These are phyloP conservation scores for Debaryomyces maramus DNA, from an alignment of 805 yeast species.

Conservation along the genomic window DNA sequence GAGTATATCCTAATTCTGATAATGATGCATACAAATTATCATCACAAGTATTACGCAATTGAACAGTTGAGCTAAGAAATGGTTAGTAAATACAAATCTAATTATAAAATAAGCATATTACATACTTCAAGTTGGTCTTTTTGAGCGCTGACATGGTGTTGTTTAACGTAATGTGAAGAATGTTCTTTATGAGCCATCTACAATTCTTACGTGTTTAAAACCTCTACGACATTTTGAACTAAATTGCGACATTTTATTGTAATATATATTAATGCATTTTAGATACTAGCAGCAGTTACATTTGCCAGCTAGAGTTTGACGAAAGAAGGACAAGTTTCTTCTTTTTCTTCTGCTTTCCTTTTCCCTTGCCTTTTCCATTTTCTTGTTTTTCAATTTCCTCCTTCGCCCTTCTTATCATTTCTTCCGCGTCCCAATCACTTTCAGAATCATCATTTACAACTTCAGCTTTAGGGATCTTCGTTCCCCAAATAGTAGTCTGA, in stretches of 20 bases:
- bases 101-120: neutral
- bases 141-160: constrained; percentile 18
- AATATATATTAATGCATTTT: constrained; percentile 3
- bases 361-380: constrained; percentile 26
- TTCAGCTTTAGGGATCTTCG: constrained; percentile 49
- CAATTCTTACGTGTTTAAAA: neutral
- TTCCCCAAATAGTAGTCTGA: constrained; percentile 76
- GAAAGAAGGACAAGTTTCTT: constrained; percentile 30
- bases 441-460: constrained; percentile 21
- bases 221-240: neutral
- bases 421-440: constrained; percentile 47
- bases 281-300: no score
- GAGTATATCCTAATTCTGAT: constrained; percentile 45
- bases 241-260: neutral
- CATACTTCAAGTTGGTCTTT: constrained; percentile 26
- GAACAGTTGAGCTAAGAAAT: constrained; percentile 41
- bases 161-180: no score
- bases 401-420: constrained; percentile 52
- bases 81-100: neutral
- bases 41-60: constrained; percentile 50
- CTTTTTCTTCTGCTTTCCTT: constrained; percentile 51
- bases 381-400: constrained; percentile 40
- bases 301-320: constrained; percentile 13
- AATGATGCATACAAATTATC: constrained; percentile 46
- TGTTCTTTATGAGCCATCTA: no score